A percentile compares a stretch with the other conserved stretches of the same genome.
phyloP scores from a whole-genome alignment of 2,329 filamentous ascomycete genomes.

The Xylariaceae sp. region DNA sequence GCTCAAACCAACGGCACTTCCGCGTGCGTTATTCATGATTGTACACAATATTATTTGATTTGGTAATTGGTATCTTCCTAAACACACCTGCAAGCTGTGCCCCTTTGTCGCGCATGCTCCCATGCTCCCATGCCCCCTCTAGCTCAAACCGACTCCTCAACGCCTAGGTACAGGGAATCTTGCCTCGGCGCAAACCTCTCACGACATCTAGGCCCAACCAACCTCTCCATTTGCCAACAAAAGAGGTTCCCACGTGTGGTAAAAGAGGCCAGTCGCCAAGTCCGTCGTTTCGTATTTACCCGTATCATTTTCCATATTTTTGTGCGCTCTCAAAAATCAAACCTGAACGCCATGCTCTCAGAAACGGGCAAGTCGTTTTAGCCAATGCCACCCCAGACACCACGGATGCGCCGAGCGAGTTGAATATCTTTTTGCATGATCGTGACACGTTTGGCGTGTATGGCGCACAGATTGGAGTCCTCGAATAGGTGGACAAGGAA shows the following conservation, averaged over 20 bases:
- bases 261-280: not conserved
- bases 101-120: not conserved
- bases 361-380: slow-evolving; percentile 15
- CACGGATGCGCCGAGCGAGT: slow-evolving; percentile 75
- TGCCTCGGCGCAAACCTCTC: not conserved
- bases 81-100: slow-evolving; percentile 1
- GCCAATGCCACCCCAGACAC: slow-evolving; percentile 68
- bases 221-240: not conserved
- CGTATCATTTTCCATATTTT: too few relatives aligned
- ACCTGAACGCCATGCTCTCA: slow-evolving; percentile 1
- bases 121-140: not conserved
- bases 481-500: slow-evolving; percentile 97
- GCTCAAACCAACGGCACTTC: too few relatives aligned
- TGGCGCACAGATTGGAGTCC: slow-evolving; percentile 91
- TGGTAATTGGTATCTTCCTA: slow-evolving; percentile 13
- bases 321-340: too few relatives aligned
- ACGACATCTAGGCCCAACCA: not conserved
- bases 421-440: slow-evolving; percentile 99
- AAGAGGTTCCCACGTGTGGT: not conserved
- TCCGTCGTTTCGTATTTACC: too few relatives aligned
- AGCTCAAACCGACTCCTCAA: not conserved
- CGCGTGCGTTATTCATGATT: too few relatives aligned
- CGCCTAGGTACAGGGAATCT: not conserved
- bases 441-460: slow-evolving; percentile 93
- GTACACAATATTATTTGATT: slow-evolving; percentile 4